Percentiles rank a stretch among this genome's conserved stretches.
Evolutionary conservation across 306 rosid genomes (phyloP).

Genomic region (Hippophae rhamnoides): DNA sequence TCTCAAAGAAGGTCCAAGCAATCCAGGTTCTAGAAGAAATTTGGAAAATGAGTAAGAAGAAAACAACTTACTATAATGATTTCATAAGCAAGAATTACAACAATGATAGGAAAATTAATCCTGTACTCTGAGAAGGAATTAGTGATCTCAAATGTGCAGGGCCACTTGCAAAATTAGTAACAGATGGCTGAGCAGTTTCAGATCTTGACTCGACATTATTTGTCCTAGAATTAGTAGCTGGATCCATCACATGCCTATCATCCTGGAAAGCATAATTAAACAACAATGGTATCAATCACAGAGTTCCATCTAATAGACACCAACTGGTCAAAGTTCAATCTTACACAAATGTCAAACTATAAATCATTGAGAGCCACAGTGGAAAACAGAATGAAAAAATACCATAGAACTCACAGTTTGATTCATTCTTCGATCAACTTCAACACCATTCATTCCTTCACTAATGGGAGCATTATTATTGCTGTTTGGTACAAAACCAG

Average conservation of each 20-base stretch:
- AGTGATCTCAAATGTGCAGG: conserved; percentile 44
- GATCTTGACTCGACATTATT: conserved; percentile 42
- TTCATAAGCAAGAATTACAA: conserved; percentile 5
- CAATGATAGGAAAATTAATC: conserved; percentile 9
- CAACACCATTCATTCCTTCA: conserved; percentile 73
- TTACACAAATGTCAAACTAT: too few species aligned
- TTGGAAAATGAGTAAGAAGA: conserved; percentile 17
- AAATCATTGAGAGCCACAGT: too few species aligned
- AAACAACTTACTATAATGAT: conserved; percentile 9
- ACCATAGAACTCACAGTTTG: conserved; percentile 33
- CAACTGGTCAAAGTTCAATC: too few species aligned
- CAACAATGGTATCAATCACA: conserved; percentile 11
- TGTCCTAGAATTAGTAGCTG: conserved; percentile 28
- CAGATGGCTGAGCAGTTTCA: conserved; percentile 41
- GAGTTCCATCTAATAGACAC: neutral
- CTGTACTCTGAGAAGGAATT: conserved; percentile 67
- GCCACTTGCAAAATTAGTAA: conserved; percentile 35
- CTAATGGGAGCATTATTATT: conserved; percentile 38
- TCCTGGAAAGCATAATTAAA: conserved; percentile 34
- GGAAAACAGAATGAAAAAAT: too few species aligned
- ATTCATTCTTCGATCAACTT: conserved; percentile 64
- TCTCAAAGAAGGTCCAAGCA: conserved; percentile 75
- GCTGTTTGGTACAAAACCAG: conserved; percentile 59
- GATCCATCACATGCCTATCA: conserved; percentile 42
- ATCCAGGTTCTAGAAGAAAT: conserved; percentile 61